A percentile compares a stretch with the other conserved stretches of the same genome.
Evolutionary conservation across 2,329 filamentous ascomycete genomes (phyloP).

Genomic region (Venturia effusa): DNA sequence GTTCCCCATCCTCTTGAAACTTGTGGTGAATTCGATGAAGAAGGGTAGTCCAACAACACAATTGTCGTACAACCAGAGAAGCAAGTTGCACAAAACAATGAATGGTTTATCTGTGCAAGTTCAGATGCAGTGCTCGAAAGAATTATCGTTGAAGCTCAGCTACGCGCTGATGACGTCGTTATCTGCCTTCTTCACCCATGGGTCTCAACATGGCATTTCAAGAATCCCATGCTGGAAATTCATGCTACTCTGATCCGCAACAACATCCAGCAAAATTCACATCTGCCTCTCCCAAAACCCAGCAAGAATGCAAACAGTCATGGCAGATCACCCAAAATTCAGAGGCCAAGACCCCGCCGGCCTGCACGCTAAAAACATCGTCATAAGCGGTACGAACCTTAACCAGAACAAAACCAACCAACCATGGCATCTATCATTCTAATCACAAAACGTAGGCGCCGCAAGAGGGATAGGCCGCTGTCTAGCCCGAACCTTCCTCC

Average conservation of each 20-base stretch:
- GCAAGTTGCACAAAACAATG: no score
- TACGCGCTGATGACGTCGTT: not conserved
- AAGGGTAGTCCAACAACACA: no score
- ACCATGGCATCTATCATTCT: no score
- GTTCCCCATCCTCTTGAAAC: no score
- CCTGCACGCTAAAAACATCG: slow-evolving; percentile 19
- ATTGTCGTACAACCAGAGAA: no score
- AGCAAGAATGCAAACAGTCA: not conserved
- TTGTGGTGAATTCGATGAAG: no score
- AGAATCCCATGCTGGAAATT: not conserved
- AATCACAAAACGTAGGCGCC: slow-evolving; percentile 15
- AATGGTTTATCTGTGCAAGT: no score
- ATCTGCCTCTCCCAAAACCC: not conserved
- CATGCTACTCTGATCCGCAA: not conserved
- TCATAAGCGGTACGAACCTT: slow-evolving; percentile 25
- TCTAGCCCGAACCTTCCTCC: slow-evolving; percentile 33
- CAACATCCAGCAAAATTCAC: not conserved
- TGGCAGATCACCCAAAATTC: slow-evolving; percentile 6
- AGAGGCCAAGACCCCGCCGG: not conserved
- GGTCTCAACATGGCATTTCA: not conserved
- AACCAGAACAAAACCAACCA: no score
- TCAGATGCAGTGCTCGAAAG: not conserved
- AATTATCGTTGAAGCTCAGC: not conserved
- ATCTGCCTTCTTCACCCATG: no score
- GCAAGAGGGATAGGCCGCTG: slow-evolving; percentile 39